Evolutionary conservation across 1,284 basidiomycete genomes (phyloP), one percentile per base, ranked within the genome.

Genomic region (Cryptococcus jaspeensis): DNA sequence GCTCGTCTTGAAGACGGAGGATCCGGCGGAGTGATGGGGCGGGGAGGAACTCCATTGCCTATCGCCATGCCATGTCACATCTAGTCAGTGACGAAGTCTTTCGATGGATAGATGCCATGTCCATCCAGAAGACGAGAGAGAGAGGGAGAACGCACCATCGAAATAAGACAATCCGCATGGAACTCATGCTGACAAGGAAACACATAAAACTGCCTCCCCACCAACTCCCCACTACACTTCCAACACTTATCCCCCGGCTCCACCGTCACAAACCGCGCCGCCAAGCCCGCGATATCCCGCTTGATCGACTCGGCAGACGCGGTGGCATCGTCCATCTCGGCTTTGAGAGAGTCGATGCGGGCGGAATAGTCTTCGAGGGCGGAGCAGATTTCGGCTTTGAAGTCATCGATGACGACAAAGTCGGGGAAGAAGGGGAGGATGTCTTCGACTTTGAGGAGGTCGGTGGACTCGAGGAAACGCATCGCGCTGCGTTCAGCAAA

Each of bases 351-450:
- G 62, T 95, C 92, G 56, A 99, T 99, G 66, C 92, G 89, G 8
- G 87, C 83, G 38, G 92, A 91, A 73, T 99, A 99, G 4, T 89
- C 88, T 74, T 99, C 96, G 59, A 99, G 81, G 0, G 96, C 96
- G 56, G 87, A 87, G 62, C 95, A 96, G 65, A 99, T 99, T 78
- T 99, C 94, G 66, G 95, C 90, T 77, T 99, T 99, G 84, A 99
- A 99, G 73, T 98, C 94, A 75, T 99, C 96, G 66, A 99, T 98
- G 62, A 99, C 92, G 13, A 95, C 92, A 76, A 99, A 99, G 78
- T 99, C 95, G 2, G 96, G 95, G 85, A 99, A 99, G 85, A 98
- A 99, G 2, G 96, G 96, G 23, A 99, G 80, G 53, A 99, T 95
- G 72, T 99, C 96, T 75, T 99, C 96, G 63, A 99, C 95, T 78